These are phyloP conservation scores for Priceomyces haplophilus DNA, from an alignment of 805 yeast species.

Conservation along the genomic window DNA sequence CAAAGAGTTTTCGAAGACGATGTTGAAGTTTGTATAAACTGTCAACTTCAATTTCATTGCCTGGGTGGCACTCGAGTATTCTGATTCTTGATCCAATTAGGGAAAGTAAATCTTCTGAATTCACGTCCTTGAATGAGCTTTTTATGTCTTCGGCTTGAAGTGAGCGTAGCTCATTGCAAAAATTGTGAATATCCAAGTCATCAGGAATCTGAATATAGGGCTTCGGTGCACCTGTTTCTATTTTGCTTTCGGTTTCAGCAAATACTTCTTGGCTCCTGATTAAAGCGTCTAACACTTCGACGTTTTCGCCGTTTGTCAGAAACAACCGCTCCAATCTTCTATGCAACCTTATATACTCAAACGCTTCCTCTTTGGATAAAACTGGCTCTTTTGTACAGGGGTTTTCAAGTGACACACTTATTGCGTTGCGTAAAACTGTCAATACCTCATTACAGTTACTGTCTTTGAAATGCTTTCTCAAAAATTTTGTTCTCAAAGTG, in stretches of 20 bases:
- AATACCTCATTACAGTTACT: constrained; percentile 11
- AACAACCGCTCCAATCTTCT: constrained; percentile 24
- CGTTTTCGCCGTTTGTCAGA: constrained; percentile 50
- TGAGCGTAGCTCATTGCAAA: constrained; percentile 15
- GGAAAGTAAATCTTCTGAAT: constrained; percentile 13
- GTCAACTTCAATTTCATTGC: not conserved
- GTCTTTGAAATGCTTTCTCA: constrained; percentile 5
- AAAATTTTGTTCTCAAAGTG: constrained; percentile 10
- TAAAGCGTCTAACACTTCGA: constrained; percentile 7
- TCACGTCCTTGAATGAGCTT: constrained; percentile 5
- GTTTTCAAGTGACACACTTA: constrained; percentile 7
- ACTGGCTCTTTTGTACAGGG: constrained; percentile 5
- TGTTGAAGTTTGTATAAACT: not conserved
- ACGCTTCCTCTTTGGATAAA: constrained; percentile 12
- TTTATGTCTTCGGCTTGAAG: constrained; percentile 18
- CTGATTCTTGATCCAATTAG: constrained; percentile 15
- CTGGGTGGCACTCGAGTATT: constrained; percentile 4
- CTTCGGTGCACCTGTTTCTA: not conserved
- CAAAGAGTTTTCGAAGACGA: constrained; percentile 17
- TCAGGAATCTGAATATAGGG: constrained; percentile 16
- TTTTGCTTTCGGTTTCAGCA: constrained; percentile 4
- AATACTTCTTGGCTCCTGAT: constrained; percentile 4
- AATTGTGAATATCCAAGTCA: constrained; percentile 11
- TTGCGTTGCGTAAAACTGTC: constrained; percentile 9
- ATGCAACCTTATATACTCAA: constrained; percentile 14